These are phyloP conservation scores for Akanthomyces lecanii DNA, from an alignment of 2,329 filamentous ascomycete species.

Conservation along the genomic window DNA sequence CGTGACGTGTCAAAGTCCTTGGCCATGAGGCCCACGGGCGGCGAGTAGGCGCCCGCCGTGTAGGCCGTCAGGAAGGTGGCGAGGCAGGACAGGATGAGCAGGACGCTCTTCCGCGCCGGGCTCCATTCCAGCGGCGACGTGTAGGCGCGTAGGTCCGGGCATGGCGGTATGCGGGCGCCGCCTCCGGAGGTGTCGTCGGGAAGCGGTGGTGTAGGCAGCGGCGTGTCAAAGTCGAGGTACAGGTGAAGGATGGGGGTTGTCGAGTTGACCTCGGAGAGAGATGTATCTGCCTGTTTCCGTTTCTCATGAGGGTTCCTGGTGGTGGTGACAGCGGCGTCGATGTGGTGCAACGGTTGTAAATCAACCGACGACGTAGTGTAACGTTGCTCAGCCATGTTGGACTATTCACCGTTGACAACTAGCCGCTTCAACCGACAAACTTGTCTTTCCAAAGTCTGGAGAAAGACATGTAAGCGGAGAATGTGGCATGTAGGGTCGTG, in stretches of 20 bases:
- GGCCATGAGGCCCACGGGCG: conserved; percentile 62
- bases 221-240: conserved; percentile 40
- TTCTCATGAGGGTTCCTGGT: background rate
- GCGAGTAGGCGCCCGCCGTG: conserved; percentile 74
- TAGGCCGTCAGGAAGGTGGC: conserved; percentile 78
- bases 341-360: background rate
- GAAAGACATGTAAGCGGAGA: background rate
- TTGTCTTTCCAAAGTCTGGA: background rate
- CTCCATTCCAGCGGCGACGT: conserved; percentile 72
- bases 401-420: background rate
- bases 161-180: conserved; percentile 45
- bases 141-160: conserved; percentile 63
- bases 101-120: conserved; percentile 60
- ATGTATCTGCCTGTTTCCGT: background rate
- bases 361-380: background rate
- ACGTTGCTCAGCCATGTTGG: background rate
- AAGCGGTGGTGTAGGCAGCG: conserved; percentile 30
- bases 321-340: background rate
- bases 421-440: background rate
- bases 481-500: background rate
- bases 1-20: conserved; percentile 60
- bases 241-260: conserved; percentile 32
- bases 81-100: conserved; percentile 68
- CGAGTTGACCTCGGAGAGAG: conserved; percentile 11
- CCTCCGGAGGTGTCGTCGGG: conserved; percentile 21